Base-by-base conservation (phyloP, 2,329 filamentous ascomycete genomes). In the Exophiala oligosperma region DNA sequence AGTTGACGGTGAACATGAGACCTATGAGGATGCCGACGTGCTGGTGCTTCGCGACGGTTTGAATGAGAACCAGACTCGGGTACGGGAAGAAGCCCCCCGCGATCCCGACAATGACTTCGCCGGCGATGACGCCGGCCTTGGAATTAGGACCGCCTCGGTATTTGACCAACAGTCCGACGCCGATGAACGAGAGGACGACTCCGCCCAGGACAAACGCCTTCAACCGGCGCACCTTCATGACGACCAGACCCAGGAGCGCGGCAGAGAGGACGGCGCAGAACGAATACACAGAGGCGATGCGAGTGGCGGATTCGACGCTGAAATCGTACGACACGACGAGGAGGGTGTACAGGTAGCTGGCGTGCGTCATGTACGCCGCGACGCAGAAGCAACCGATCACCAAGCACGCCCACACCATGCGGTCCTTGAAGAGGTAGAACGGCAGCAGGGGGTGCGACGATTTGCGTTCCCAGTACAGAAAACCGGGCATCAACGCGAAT, bases 21-120 rank as follows among this genome's bases (percentile, higher is more conserved):
- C 81, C 84, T 0, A 84, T 88, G 62, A 88, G 80, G 61, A 87
- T 81, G 43, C 85, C 85, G 32, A 88, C 75, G 64, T 87, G 76
- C 66, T 81, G 77, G 60, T 81, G 80, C 52, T 77, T 77, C 50
- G 62, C 56, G 0, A 78, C 78, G 2, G 77, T 77, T 62, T 81
- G 79, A 23, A 82, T 80, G 47, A 74, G 77, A n/a, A 78, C 78
- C 62, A 81, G 78, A 0, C 78, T 73, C 2, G 79, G 75, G 54
- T 81, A 81, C 0, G 78, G 73, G 71, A 88, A 88, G 71, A 88
- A 75, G 49, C 85, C 85, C 43, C 84, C 84, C 0, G 83, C 84
- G 52, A 87, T 76, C 63, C 85, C 85, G 1, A 88, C 77, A 3
- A 88, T 72, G 5, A 87, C 74, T 69, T 88, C 83, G 1, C 81